These are phyloP conservation scores for Larix kaempferi DNA, from an alignment of 75 land plant species.

Conservation along the genomic window DNA sequence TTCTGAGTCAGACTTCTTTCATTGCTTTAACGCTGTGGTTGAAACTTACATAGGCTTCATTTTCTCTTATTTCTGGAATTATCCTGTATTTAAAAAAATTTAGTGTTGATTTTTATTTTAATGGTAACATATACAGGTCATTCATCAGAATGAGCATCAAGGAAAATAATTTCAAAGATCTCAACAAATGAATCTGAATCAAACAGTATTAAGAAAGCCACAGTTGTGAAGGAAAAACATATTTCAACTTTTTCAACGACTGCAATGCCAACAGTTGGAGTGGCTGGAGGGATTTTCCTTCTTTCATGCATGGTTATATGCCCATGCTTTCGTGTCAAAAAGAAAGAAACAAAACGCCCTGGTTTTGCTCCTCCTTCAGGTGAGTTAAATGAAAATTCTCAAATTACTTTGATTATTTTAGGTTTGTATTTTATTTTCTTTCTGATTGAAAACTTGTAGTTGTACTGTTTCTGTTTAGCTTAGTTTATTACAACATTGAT, in stretches of 20 bases:
- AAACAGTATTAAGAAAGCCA: neutral
- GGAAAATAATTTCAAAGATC: neutral
- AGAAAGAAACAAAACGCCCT: constrained; percentile 6
- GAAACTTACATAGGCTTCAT: too few relatives aligned
- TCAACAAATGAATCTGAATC: neutral
- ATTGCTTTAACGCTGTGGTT: too few relatives aligned
- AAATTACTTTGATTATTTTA: neutral
- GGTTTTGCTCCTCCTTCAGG: constrained; percentile 4
- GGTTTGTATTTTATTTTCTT: neutral
- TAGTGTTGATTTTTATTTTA: neutral
- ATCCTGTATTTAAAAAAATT: too few relatives aligned
- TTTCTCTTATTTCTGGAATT: too few relatives aligned
- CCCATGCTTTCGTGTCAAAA: constrained; percentile 12
- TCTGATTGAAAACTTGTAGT: neutral
- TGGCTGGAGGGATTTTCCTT: neutral
- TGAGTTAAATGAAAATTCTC: neutral
- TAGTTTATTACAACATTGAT: neutral
- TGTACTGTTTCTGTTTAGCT: too few relatives aligned
- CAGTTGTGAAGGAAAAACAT: neutral
- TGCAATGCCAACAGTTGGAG: constrained; percentile 1
- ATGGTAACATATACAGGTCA: neutral
- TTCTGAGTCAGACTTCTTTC: too few relatives aligned
- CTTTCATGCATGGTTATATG: neutral
- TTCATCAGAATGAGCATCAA: neutral
- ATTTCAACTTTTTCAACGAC: neutral